phyloP scores from a whole-genome alignment of 164 flowering plant genomes.

The Annona cherimola region DNA sequence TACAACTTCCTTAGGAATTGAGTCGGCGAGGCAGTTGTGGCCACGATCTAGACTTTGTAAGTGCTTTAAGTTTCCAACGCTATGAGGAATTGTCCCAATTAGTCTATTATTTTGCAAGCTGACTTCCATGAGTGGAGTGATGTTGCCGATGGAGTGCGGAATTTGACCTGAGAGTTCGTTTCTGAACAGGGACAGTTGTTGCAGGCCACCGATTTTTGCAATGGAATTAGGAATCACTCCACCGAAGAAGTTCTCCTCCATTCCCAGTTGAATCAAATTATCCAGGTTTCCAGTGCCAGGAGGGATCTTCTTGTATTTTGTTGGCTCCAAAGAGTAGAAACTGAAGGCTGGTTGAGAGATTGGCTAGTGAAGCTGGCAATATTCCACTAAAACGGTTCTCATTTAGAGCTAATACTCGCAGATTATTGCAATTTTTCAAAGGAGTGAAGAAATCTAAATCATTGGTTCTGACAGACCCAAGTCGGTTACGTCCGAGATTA shows the following conservation, averaged over 20 bases:
- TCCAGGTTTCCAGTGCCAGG: slow-evolving; percentile 22
- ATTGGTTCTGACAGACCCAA: too few species aligned
- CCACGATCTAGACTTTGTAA: slow-evolving; percentile 17
- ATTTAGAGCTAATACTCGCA: slow-evolving; percentile 30
- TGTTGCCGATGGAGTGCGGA: slow-evolving; percentile 28
- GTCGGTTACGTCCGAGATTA: too few species aligned
- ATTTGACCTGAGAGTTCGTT: slow-evolving; percentile 27
- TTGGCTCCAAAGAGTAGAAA: slow-evolving; percentile 28
- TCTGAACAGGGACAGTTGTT: neutral
- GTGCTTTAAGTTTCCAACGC: slow-evolving; percentile 20
- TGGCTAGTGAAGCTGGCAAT: slow-evolving; percentile 40
- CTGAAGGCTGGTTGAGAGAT: slow-evolving; percentile 32
- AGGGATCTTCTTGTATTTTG: slow-evolving; percentile 37
- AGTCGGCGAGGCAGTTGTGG: slow-evolving; percentile 22
- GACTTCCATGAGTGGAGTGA: slow-evolving; percentile 12
- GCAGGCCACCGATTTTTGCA: slow-evolving; percentile 22
- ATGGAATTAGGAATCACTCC: slow-evolving; percentile 19
- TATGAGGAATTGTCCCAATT: slow-evolving; percentile 25
- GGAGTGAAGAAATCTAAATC: slow-evolving; percentile 29
- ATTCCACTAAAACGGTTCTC: slow-evolving; percentile 36
- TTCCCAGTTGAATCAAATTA: slow-evolving; percentile 20
- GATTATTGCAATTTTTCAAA: slow-evolving; percentile 27
- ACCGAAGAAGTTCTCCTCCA: slow-evolving; percentile 17
- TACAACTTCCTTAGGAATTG: slow-evolving; percentile 18
- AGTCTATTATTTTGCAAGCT: slow-evolving; percentile 16